A percentile compares a stretch with the other conserved stretches of the same genome.
Evolutionary conservation across 768 basidiomycete species (phyloP).

Genomic region (Ramaria sp.): DNA sequence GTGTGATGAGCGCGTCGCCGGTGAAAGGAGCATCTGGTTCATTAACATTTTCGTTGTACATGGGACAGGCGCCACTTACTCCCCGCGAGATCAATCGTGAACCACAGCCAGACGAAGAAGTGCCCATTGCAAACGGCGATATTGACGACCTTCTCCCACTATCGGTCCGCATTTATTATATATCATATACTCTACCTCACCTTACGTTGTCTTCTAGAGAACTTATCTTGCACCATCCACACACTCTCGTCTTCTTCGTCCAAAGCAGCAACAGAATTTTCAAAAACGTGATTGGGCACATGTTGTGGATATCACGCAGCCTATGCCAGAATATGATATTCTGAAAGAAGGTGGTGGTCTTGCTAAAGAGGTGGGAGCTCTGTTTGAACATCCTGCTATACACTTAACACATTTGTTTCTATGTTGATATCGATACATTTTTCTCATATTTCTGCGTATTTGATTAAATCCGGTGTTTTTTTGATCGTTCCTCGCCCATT

Average conservation of each 20-base stretch:
- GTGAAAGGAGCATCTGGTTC: too few species aligned
- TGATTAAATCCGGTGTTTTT: background rate
- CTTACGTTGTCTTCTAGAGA: slow-evolving; percentile 26
- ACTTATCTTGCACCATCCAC: slow-evolving; percentile 47
- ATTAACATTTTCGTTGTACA: background rate
- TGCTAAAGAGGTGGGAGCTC: background rate
- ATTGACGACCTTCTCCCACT: slow-evolving; percentile 21
- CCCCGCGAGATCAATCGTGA: background rate
- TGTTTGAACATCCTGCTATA: too few species aligned
- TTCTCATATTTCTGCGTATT: background rate
- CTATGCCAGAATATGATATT: slow-evolving; percentile 34
- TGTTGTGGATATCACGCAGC: slow-evolving; percentile 86
- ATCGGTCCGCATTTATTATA: slow-evolving; percentile 24
- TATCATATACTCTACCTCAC: background rate
- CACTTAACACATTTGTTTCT: too few species aligned
- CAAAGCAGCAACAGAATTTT: slow-evolving; percentile 20
- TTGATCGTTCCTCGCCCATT: background rate
- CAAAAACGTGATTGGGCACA: slow-evolving; percentile 97
- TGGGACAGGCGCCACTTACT: background rate
- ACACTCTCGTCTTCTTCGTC: slow-evolving; percentile 22
- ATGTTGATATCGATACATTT: too few species aligned
- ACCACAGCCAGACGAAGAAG: background rate
- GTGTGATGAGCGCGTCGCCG: too few species aligned
- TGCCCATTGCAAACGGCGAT: background rate
- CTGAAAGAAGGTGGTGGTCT: background rate